Percentiles rank a stretch among this genome's conserved stretches.
These are phyloP conservation scores for Rhodotorula graminis DNA, from an alignment of 768 basidiomycete species.

Conservation along the genomic window DNA sequence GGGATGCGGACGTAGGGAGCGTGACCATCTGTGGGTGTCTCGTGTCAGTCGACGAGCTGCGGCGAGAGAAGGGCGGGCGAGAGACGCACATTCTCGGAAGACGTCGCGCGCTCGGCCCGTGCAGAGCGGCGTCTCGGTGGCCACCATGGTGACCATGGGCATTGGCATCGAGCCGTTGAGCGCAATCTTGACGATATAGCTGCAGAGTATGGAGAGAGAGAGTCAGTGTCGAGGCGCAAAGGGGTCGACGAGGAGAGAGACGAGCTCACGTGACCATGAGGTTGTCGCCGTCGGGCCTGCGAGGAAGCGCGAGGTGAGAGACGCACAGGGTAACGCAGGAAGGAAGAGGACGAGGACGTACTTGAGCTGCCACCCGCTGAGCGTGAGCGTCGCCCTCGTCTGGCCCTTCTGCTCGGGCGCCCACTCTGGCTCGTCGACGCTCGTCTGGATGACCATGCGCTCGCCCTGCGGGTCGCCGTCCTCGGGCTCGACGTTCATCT, in stretches of 20 bases:
- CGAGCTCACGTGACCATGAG: conserved; percentile 19
- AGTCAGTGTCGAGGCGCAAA: background rate
- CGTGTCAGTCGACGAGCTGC: background rate
- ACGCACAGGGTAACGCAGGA: fast-evolving
- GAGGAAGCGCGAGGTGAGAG: fast-evolving
- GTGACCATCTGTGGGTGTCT: conserved; percentile 24
- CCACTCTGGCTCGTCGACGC: conserved; percentile 22
- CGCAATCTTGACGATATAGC: conserved; percentile 28
- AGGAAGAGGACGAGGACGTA: background rate
- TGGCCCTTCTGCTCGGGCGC: conserved; percentile 36
- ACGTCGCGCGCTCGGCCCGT: conserved; percentile 21
- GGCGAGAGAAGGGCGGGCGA: background rate
- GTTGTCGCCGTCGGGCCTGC: conserved; percentile 30
- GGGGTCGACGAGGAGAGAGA: too few relatives aligned
- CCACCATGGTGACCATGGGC: conserved; percentile 26
- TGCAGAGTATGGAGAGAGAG: background rate
- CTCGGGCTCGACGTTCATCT: conserved; percentile 13
- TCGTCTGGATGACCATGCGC: conserved; percentile 34
- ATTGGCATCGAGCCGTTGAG: conserved; percentile 35
- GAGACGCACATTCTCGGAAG: conserved; percentile 18
- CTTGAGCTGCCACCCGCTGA: conserved; percentile 19
- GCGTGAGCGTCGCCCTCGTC: conserved; percentile 29
- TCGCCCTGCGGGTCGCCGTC: conserved; percentile 21
- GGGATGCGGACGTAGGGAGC: conserved; percentile 27
- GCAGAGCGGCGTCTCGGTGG: conserved; percentile 35